These are phyloP conservation scores for Vaccinium vitisidaea DNA, from an alignment of 148 eudicot genomes.

Conservation along the genomic window DNA sequence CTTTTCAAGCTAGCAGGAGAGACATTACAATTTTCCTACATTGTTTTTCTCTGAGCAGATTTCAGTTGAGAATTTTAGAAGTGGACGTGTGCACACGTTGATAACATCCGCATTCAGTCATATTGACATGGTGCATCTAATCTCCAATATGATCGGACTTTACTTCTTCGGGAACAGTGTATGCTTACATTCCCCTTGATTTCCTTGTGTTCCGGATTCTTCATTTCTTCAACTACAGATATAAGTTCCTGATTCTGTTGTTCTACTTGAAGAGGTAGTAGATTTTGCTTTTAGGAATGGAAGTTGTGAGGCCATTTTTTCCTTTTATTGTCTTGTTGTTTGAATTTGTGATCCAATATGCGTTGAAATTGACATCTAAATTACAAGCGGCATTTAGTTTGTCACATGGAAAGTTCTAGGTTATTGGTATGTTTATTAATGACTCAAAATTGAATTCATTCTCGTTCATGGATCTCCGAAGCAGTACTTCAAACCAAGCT, in stretches of 20 bases:
- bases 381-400: not conserved
- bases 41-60: constrained; percentile 43
- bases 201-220: not conserved
- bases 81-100: constrained; percentile 80
- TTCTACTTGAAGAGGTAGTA: not conserved
- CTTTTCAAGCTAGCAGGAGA: not conserved
- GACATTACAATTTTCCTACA: not conserved
- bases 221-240: not conserved
- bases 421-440: not conserved
- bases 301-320: not conserved
- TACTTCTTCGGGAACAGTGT: constrained; percentile 76
- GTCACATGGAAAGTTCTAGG: not conserved
- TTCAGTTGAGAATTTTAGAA: constrained; percentile 65
- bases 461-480: not conserved
- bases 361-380: not conserved
- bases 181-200: constrained; percentile 22
- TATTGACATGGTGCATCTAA: constrained; percentile 47
- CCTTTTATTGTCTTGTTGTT: not conserved
- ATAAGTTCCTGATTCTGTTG: not conserved
- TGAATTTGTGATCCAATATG: not conserved
- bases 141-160: constrained; percentile 82
- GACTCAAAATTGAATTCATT: not conserved
- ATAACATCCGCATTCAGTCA: constrained; percentile 90
- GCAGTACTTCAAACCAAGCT: not conserved
- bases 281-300: not conserved